phyloP scores from a whole-genome alignment of 2,329 filamentous ascomycete species.

The Arthrinium phaeospermum region DNA sequence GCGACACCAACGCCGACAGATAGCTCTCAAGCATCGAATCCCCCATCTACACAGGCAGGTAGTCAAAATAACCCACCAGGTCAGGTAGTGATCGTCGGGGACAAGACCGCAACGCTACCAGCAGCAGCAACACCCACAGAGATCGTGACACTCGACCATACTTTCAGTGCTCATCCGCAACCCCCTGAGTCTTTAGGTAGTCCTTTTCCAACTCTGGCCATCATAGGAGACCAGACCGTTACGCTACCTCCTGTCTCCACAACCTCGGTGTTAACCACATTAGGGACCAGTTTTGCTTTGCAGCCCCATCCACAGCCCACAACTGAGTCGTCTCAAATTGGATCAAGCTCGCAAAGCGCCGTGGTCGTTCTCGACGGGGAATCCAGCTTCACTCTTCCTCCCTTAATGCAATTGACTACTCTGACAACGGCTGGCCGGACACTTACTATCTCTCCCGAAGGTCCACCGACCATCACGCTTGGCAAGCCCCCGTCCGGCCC shows the following conservation, averaged over 20 bases:
- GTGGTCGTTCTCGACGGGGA: background rate
- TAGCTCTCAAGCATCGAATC: accelerated
- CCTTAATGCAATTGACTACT: background rate
- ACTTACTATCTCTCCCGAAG: background rate
- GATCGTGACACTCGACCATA: background rate
- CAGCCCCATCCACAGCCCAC: background rate
- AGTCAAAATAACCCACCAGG: background rate
- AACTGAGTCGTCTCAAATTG: background rate
- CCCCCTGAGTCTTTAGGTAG: background rate
- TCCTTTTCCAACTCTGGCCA: background rate
- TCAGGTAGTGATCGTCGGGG: background rate
- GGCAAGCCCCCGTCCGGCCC: background rate
- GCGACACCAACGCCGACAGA: background rate
- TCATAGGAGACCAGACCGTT: background rate
- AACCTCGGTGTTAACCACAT: background rate
- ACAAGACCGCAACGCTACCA: background rate
- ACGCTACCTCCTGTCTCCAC: background rate
- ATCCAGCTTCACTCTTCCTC: background rate
- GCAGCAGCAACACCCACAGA: background rate
- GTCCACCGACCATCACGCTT: background rate
- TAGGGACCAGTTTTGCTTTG: background rate
- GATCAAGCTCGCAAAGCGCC: background rate
- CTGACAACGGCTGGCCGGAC: background rate
- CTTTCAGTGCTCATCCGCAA: background rate
- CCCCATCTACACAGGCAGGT: too few relatives aligned